These are phyloP conservation scores for Eucalyptus leucophloia DNA, from an alignment of 345 rosid genomes.

Conservation along the genomic window DNA sequence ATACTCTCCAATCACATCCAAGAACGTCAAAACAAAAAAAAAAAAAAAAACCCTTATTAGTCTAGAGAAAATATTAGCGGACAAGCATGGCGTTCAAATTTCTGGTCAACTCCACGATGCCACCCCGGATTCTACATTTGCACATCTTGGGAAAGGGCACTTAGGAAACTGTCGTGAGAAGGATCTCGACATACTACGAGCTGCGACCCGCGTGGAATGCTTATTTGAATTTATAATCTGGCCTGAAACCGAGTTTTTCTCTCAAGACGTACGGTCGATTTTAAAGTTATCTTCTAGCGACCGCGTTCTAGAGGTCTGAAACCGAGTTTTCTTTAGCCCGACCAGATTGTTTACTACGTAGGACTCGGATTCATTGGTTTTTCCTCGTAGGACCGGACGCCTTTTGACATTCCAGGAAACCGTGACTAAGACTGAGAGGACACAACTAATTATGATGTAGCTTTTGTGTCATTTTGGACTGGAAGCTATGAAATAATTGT, in stretches of 20 bases:
- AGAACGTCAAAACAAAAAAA: not conserved
- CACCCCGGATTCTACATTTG: not conserved
- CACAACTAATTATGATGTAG: not conserved
- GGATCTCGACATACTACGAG: not conserved
- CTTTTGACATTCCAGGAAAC: not conserved
- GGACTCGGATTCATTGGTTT: not conserved
- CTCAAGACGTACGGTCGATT: not conserved
- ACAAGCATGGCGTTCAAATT: not conserved
- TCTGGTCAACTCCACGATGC: not conserved
- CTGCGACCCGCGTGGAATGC: not conserved
- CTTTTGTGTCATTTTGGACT: not conserved
- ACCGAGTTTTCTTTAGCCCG: not conserved
- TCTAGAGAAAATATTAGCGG: not conserved
- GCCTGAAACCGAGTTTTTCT: no score
- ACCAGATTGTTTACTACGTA: not conserved
- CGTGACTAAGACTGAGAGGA: not conserved
- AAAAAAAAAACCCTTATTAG: not conserved
- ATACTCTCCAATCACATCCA: not conserved
- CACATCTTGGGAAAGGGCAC: not conserved
- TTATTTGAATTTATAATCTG: no score
- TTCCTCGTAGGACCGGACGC: not conserved
- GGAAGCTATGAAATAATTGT: not conserved
- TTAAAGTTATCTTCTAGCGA: not conserved
- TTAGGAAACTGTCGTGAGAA: not conserved
- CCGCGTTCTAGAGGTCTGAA: not conserved